These are phyloP conservation scores for Leccinum ambiguum DNA, from an alignment of 1,284 basidiomycete genomes.

Conservation along the genomic window DNA sequence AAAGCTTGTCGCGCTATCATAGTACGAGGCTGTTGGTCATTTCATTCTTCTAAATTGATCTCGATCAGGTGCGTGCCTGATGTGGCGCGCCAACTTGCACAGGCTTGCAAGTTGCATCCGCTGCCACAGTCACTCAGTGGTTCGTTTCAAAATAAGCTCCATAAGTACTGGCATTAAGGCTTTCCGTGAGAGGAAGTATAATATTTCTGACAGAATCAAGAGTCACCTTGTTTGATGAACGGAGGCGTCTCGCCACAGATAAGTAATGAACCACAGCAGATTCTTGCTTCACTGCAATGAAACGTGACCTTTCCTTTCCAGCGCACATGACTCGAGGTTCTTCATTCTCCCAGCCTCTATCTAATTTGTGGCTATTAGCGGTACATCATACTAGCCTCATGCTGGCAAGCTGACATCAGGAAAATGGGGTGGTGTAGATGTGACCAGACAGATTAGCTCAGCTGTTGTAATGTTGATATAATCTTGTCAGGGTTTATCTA, in stretches of 20 bases:
- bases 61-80: constrained; percentile 19
- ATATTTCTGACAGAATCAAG: constrained; percentile 16
- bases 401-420: not conserved
- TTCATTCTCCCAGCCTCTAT: constrained; percentile 7
- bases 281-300: constrained; percentile 5
- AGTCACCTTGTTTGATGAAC: constrained; percentile 12
- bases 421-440: too few species aligned
- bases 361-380: constrained; percentile 8
- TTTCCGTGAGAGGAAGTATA: not conserved
- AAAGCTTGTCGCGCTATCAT: constrained; percentile 1
- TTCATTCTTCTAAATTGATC: constrained; percentile 2
- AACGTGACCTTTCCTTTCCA: constrained; percentile 9
- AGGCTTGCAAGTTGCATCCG: not conserved
- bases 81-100: constrained; percentile 7
- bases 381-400: constrained; percentile 2
- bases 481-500: too few species aligned
- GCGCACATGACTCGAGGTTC: constrained; percentile 7
- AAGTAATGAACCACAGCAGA: not conserved
- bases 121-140: not conserved
- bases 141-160: constrained; percentile 21
- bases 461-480: too few species aligned
- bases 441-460: too few species aligned
- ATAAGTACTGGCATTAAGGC: not conserved
- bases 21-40: constrained; percentile 3
- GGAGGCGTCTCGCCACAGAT: constrained; percentile 23